Percentiles rank a stretch among this genome's conserved stretches.
phyloP scores from a whole-genome alignment of 768 basidiomycete genomes.

The Cyclocybe cylindracea region DNA sequence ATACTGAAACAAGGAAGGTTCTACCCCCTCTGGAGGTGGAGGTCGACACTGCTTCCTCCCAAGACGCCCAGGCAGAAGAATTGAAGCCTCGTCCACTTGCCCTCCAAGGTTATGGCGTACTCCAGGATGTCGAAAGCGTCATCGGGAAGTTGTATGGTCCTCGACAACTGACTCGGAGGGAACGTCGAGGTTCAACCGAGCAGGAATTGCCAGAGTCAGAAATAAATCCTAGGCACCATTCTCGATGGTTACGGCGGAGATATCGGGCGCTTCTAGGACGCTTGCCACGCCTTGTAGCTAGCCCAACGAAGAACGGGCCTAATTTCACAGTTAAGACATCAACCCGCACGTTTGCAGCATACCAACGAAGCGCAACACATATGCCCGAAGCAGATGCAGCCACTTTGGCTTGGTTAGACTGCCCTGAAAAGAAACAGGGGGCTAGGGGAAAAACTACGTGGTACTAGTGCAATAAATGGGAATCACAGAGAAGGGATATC shows the following conservation, averaged over 20 bases:
- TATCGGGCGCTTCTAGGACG: slow-evolving; percentile 61
- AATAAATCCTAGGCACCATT: slow-evolving; percentile 27
- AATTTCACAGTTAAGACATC: slow-evolving; percentile 33
- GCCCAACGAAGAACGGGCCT: slow-evolving; percentile 11
- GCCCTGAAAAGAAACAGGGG: neutral
- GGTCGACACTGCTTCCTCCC: neutral
- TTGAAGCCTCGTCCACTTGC: slow-evolving; percentile 26
- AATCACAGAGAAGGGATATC: slow-evolving; percentile 2
- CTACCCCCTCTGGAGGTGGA: slow-evolving; percentile 55
- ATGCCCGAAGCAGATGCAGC: slow-evolving; percentile 28
- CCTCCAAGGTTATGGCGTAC: slow-evolving; percentile 42
- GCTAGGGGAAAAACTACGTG: neutral
- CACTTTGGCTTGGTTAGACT: slow-evolving; percentile 38
- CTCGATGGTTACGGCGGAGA: slow-evolving; percentile 53
- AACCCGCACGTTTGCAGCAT: slow-evolving; percentile 25
- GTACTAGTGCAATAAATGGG: neutral
- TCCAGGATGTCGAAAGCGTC: slow-evolving; percentile 47
- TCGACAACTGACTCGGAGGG: slow-evolving; percentile 33
- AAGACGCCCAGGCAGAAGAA: neutral
- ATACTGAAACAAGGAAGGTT: slow-evolving; percentile 52
- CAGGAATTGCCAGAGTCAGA: neutral
- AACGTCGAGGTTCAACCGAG: slow-evolving; percentile 18
- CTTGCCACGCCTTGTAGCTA: slow-evolving; percentile 56
- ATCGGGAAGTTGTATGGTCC: slow-evolving; percentile 34
- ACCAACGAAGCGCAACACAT: slow-evolving; percentile 20